These are phyloP conservation scores for Penicillium sp. DNA, from an alignment of 2,329 filamentous ascomycete genomes.

Conservation along the genomic window DNA sequence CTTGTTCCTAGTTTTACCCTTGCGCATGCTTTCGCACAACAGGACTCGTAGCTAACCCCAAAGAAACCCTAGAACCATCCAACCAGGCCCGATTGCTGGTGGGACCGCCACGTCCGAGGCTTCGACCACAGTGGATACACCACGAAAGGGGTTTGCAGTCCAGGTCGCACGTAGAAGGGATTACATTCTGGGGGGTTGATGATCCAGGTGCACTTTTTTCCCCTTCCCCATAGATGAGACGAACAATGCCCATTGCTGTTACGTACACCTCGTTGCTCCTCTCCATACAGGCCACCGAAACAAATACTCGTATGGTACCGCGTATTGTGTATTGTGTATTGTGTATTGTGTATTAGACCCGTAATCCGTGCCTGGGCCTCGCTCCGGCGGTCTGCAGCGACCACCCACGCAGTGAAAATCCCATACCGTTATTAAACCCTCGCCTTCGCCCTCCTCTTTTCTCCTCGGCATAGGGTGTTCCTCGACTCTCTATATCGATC, in stretches of 20 bases:
- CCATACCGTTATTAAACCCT: conserved; percentile 28
- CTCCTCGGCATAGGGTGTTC: conserved; percentile 27
- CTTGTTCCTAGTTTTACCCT: too few species aligned
- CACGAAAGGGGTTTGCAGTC: conserved; percentile 2
- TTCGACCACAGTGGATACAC: conserved; percentile 8
- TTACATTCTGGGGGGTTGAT: neutral
- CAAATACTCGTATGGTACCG: neutral
- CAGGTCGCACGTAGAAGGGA: neutral
- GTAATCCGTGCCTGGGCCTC: conserved; percentile 16
- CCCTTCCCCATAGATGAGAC: too few species aligned
- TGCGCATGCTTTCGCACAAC: conserved; percentile 3
- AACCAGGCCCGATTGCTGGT: conserved; percentile 15
- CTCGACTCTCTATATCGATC: conserved; percentile 40
- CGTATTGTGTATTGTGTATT: neutral
- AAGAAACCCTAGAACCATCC: conserved; percentile 18
- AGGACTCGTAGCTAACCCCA: neutral
- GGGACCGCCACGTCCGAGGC: conserved; percentile 18
- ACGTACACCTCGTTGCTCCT: too few species aligned
- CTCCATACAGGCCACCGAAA: neutral
- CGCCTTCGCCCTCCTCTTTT: conserved; percentile 21
- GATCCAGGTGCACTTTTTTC: too few species aligned
- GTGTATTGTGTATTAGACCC: neutral
- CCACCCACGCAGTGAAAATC: conserved; percentile 30
- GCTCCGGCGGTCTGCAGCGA: conserved; percentile 19
- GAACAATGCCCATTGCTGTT: neutral